Base-by-base conservation (phyloP, 768 basidiomycete species). In the Kwoniella europaea region DNA sequence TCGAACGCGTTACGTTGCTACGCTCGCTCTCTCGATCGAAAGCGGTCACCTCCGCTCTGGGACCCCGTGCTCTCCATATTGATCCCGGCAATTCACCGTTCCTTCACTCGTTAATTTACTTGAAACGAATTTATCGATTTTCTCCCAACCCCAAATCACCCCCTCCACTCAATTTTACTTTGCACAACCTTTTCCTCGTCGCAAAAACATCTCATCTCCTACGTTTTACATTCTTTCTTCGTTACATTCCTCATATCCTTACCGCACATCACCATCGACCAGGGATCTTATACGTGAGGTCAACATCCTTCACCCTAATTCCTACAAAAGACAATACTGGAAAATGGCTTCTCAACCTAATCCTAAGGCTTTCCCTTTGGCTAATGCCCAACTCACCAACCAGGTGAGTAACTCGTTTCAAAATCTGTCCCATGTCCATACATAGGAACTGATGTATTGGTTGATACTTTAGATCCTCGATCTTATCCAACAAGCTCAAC, bases 401-500 rank as follows among this genome's bases (percentile, higher is more conserved):
- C 89, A 91, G 75, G 94, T 94, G 76, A 69, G 88, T 85, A 42
- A 24, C n/a, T 18, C 35, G 20, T 61, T 10, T 61, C 35, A 1
- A 27, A n/a, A 18, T 15, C 15, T 58, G 9, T 29, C 22, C 13
- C 27, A 44, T 18, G 59, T 16, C 35, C 41, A 57, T 13, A 62
- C 43, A 22, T 41, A 68, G 44, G 27, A 50, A 22, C 62, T 63
- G 62, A 63, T 63, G 10, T 50, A 12, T 20, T 52, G 12, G 62
- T 18, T 58, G 46, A 50, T 43, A 29, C 27, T 74, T 15, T 66
- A 96, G 94, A 97, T 98, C 80, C 88, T 99, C 65, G 96, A 98
- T 81, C 87, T 98, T 68, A 91, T 97, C 42, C 93, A 97, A 79
- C 92, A 96, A 85, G 95, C 96, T 53, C 87, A 89, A n/a, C 91